phyloP scores from a whole-genome alignment of 1,139 yeast genomes.

The Blastobotrys capitulatus region DNA sequence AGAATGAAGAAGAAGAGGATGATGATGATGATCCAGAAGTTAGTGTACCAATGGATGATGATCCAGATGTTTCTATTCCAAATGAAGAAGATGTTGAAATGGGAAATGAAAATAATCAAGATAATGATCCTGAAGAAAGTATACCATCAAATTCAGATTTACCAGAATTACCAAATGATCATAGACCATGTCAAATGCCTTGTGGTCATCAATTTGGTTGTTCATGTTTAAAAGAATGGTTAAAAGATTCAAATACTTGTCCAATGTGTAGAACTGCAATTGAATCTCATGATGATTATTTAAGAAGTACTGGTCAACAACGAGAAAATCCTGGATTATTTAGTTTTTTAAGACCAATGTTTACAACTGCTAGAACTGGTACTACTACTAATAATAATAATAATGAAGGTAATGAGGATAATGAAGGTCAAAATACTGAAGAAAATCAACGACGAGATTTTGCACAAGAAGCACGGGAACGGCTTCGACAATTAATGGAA shows the following conservation, averaged over 20 bases:
- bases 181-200: constrained; percentile 66
- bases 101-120: neutral
- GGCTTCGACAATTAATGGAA: neutral
- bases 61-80: constrained; percentile 16
- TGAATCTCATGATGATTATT: constrained; percentile 32
- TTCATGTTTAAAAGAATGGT: constrained; percentile 72
- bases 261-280: constrained; percentile 71
- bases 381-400: neutral
- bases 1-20: too few relatives aligned
- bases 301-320: constrained; percentile 21
- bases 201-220: constrained; percentile 78
- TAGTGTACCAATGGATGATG: constrained; percentile 14
- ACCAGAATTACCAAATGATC: constrained; percentile 30
- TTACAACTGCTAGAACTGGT: neutral
- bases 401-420: neutral
- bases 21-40: constrained; percentile 17
- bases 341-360: neutral
- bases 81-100: neutral
- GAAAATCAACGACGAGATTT: too few relatives aligned
- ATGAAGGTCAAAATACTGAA: too few relatives aligned
- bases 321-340: neutral
- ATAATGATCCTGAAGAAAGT: neutral
- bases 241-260: constrained; percentile 60
- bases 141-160: constrained; percentile 4
- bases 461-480: neutral